phyloP scores from a whole-genome alignment of 1,284 basidiomycete species.

The Malassezia obtusa region DNA sequence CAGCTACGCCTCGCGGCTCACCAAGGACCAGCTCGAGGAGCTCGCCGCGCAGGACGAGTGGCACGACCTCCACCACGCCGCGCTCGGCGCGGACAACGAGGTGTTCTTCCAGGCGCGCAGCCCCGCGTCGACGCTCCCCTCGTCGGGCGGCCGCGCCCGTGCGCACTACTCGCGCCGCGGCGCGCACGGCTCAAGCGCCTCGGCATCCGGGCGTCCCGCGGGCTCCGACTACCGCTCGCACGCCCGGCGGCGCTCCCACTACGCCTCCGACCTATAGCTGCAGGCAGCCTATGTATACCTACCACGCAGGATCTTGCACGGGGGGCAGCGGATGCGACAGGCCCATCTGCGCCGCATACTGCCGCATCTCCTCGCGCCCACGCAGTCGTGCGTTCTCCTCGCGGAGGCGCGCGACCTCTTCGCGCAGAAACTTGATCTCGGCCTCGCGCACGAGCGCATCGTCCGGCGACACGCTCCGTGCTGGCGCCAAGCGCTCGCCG shows the following conservation, averaged over 20 bases:
- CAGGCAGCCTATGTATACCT: too few relatives aligned
- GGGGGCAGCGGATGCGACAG: not conserved
- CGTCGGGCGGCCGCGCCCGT: not conserved
- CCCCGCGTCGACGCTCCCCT: not conserved
- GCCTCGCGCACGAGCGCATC: conserved; percentile 25
- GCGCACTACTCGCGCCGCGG: conserved; percentile 6
- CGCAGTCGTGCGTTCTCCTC: conserved; percentile 34
- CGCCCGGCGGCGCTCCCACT: too few relatives aligned
- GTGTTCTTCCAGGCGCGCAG: not conserved
- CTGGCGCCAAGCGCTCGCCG: conserved; percentile 16
- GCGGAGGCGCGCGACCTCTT: conserved; percentile 29
- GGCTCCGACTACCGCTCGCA: too few relatives aligned
- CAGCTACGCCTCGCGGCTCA: not conserved
- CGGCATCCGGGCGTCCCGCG: not conserved
- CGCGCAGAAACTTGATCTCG: conserved; percentile 30
- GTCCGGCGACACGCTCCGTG: conserved; percentile 17
- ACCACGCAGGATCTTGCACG: too few relatives aligned
- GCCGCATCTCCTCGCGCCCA: conserved; percentile 24
- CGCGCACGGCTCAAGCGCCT: not conserved
- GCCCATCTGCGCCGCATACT: conserved; percentile 13
- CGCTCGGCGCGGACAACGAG: not conserved
- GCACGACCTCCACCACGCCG: conserved; percentile 2
- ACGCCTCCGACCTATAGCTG: too few relatives aligned
- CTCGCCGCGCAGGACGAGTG: conserved; percentile 4
- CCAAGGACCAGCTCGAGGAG: not conserved